Percentiles rank a stretch among this genome's conserved stretches.
These are phyloP conservation scores for Epithemia pelagica DNA, from an alignment of 108 stramenopile species.

Conservation along the genomic window DNA sequence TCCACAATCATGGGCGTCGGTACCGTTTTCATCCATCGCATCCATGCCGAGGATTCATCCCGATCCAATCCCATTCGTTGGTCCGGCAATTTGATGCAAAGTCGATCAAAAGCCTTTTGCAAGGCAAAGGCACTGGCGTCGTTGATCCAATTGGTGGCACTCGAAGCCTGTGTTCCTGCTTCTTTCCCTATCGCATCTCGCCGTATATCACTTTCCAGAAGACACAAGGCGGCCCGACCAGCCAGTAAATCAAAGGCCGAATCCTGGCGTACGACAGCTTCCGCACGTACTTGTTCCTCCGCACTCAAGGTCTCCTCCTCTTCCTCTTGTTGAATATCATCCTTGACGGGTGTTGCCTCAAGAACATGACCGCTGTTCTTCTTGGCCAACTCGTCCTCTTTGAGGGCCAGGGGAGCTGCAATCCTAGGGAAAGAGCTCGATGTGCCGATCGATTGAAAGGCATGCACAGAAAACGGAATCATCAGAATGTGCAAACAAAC, in stretches of 20 bases:
- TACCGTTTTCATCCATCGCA: slow-evolving; percentile 70
- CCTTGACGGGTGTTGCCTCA: neutral
- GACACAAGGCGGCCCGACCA: slow-evolving; percentile 36
- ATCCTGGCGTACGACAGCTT: neutral
- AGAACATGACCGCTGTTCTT: neutral
- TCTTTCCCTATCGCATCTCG: slow-evolving; percentile 45
- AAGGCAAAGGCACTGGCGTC: slow-evolving; percentile 52
- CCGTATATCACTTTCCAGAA: slow-evolving; percentile 55
- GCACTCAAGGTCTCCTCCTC: neutral
- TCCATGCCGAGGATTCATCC: slow-evolving; percentile 48
- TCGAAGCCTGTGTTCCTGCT: slow-evolving; percentile 25
- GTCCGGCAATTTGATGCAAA: slow-evolving; percentile 30
- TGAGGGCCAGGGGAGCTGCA: too few species aligned
- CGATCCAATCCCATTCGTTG: slow-evolving; percentile 35
- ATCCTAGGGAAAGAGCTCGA: too few species aligned
- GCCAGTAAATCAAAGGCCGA: slow-evolving; percentile 44
- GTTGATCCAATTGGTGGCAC: slow-evolving; percentile 73
- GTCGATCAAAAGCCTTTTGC: slow-evolving; percentile 37
- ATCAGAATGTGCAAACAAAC: too few species aligned
- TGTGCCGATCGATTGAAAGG: too few species aligned
- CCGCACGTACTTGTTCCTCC: neutral
- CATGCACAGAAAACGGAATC: too few species aligned
- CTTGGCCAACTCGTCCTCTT: too few species aligned
- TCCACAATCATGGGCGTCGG: slow-evolving; percentile 61
- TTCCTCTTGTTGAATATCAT: slow-evolving; percentile 1